Conservation (phyloP, 2,329 filamentous ascomycete genomes). For the Aspergillus calidoustus region DNA sequence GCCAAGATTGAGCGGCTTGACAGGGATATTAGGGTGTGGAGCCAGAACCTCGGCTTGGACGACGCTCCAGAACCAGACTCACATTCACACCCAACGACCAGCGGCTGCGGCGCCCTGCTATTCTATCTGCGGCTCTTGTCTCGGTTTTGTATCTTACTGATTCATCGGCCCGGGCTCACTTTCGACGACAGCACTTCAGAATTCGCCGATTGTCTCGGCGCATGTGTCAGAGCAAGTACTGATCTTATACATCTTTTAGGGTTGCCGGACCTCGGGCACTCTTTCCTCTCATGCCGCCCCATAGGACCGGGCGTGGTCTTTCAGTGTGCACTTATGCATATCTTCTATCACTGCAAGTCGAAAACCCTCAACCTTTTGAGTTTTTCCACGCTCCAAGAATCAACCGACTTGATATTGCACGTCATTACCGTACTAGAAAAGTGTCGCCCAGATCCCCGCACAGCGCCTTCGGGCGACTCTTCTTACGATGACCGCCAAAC, state of each 20-base stretch:
- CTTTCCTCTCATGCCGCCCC: neutral
- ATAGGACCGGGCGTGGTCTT: neutral
- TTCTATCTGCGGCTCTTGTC: neutral
- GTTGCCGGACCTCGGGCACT: neutral
- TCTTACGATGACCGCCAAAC: neutral
- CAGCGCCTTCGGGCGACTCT: neutral
- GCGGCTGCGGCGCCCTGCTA: neutral
- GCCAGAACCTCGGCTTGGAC: neutral
- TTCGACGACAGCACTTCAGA: neutral
- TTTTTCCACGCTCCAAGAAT: neutral
- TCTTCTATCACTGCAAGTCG: neutral
- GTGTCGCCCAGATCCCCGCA: neutral
- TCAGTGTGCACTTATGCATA: neutral
- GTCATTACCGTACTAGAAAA: neutral
- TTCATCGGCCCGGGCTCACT: conserved; percentile 1
- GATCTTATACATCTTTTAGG: neutral
- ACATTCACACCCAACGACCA: neutral
- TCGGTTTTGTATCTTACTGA: neutral
- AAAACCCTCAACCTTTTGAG: neutral
- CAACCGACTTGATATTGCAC: neutral
- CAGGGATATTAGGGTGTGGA: neutral
- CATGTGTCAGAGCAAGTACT: neutral
- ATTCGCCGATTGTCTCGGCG: neutral
- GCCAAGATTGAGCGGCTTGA: conserved; percentile 1
- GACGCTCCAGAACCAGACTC: neutral